Conservation (phyloP, 495 filamentous ascomycete species). For the Aspergillus steynii region DNA sequence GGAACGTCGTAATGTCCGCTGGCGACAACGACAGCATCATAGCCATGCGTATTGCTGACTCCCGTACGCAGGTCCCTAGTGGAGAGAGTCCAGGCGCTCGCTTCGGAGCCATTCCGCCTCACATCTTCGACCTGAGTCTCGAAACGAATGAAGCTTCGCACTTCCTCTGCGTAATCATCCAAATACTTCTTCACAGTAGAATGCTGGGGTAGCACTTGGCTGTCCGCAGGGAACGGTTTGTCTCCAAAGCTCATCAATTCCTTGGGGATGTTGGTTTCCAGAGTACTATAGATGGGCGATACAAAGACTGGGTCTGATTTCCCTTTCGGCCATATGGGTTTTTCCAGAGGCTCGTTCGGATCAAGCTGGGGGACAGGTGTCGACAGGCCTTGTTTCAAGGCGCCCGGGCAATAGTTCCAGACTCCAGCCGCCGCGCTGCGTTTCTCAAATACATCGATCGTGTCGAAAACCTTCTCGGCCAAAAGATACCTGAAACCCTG, state of each 20-base stretch:
- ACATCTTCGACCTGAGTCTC: conserved; percentile 59
- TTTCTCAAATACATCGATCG: conserved; percentile 81
- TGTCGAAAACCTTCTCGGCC: conserved; percentile 69
- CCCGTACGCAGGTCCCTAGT: conserved; percentile 48
- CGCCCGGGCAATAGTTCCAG: conserved; percentile 65
- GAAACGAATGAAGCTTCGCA: conserved; percentile 56
- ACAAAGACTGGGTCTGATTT: conserved; percentile 47
- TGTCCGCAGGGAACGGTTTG: conserved; percentile 57
- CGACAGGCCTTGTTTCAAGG: conserved; percentile 26
- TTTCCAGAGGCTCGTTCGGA: conserved; percentile 40
- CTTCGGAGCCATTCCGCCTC: conserved; percentile 18
- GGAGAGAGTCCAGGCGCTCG: conserved; percentile 54
- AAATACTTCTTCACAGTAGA: conserved; percentile 71
- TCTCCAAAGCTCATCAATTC: conserved; percentile 80
- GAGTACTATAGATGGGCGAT: conserved; percentile 74
- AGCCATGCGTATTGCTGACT: conserved; percentile 32
- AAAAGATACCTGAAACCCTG: conserved; percentile 61
- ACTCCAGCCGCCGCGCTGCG: conserved; percentile 71
- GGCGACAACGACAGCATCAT: conserved; percentile 82
- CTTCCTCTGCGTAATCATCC: conserved; percentile 65
- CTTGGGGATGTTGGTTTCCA: conserved; percentile 88
- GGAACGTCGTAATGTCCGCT: conserved; percentile 78
- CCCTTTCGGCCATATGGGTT: conserved; percentile 42
- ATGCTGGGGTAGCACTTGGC: conserved; percentile 73
- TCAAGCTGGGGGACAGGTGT: conserved; percentile 43